phyloP scores from a whole-genome alignment of 495 filamentous ascomycete species.

The Schizothecium vesticola region DNA sequence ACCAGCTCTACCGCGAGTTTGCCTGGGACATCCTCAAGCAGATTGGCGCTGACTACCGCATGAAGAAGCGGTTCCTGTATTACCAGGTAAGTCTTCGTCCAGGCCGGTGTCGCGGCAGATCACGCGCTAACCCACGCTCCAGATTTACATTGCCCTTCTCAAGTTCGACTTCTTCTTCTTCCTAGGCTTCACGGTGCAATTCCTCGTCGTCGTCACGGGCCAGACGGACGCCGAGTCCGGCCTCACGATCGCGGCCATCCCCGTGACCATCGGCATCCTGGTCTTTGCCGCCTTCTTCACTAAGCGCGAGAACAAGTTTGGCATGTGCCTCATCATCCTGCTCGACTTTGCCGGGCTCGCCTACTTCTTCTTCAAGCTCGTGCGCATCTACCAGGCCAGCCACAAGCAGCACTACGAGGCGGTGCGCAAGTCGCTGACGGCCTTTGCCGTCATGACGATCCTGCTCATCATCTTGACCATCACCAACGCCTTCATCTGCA shows the following conservation, averaged over 20 bases:
- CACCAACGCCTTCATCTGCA: slow-evolving; percentile 78
- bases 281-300: slow-evolving; percentile 78
- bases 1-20: slow-evolving; percentile 97
- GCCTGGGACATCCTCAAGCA: slow-evolving; percentile 99
- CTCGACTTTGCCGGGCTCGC: slow-evolving; percentile 85
- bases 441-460: slow-evolving; percentile 90
- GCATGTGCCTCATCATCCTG: slow-evolving; percentile 73
- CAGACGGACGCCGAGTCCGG: slow-evolving; percentile 68
- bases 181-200: slow-evolving; percentile 95
- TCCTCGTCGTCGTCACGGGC: slow-evolving; percentile 81
- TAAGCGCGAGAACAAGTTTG: slow-evolving; percentile 69
- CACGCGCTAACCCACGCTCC: slow-evolving; percentile 26
- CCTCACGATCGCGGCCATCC: slow-evolving; percentile 82
- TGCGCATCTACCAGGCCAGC: slow-evolving; percentile 76
- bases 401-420: slow-evolving; percentile 57
- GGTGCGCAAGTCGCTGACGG: slow-evolving; percentile 74
- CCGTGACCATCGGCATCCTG: slow-evolving; percentile 83
- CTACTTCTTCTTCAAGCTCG: slow-evolving; percentile 97
- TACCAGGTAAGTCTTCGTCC: slow-evolving; percentile 67
- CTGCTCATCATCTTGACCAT: slow-evolving; percentile 85
- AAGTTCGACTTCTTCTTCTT: slow-evolving; percentile 99
- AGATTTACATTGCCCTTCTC: slow-evolving; percentile 96
- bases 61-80: slow-evolving; percentile 93
- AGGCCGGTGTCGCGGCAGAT: background rate
- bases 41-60: slow-evolving; percentile 91